Evolutionary conservation across 2,329 filamentous ascomycete species (phyloP), one percentile per base, ranked within the genome.

Genomic region (Fusarium sterilihyphosum): DNA sequence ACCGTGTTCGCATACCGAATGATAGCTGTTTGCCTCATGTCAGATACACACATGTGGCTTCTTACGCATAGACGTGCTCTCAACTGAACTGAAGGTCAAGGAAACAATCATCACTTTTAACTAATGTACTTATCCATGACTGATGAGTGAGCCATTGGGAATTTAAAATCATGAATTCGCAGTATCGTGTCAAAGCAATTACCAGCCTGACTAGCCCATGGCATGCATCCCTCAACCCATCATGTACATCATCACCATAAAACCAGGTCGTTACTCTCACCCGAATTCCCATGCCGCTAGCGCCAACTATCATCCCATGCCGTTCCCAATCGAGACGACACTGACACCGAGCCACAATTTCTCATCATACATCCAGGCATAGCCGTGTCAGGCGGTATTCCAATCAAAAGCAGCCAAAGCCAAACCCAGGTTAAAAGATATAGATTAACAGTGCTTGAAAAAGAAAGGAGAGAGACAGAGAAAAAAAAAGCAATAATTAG

Each of bases 131-230:
- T 22, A 44, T 40, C 17, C n/a, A 26, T n/a, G 24, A 24, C 47
- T 33, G 49, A 66, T 20, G 12, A 60, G 33, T 35, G 22, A 38
- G 49, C 41, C 31, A 33, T 14, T 47, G 35, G 31, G 53, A 71
- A 52, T 37, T 68, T 59, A 44, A 68, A 70, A 75, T 76, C 64
- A 67, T 76, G 61, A 65, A 74, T 54, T 76, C 61, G 64, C 50
- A 68, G 49, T 61, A 46, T 72, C 65, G 56, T 66, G 67, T 71
- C 72, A 73, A 73, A 66, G 59, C 70, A 77, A 77, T 62, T 53
- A 77, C 67, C 61, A 67, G 69, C 54, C 66, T 65, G 59, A 59
- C 61, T 66, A 65, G 44, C 63, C 59, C 63, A 62, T 61, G 37
- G 60, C 57, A 47, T 33, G 60, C 57, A 50, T 33, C 52, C 29